These are phyloP conservation scores for Rhododendron kiyosumense DNA, from an alignment of 148 eudicot genomes.

Conservation along the genomic window DNA sequence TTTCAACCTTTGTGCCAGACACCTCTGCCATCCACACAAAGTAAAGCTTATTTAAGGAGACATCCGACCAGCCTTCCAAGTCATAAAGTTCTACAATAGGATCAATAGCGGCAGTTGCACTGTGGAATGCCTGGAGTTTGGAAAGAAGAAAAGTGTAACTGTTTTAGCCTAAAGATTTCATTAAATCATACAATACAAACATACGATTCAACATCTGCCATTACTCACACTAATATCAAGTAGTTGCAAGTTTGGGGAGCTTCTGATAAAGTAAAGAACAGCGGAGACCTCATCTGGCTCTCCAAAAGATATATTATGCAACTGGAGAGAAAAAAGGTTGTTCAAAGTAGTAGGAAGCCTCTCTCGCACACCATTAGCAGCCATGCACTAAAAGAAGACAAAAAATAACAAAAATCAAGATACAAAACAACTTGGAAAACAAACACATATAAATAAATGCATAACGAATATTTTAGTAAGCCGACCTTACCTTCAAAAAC, in stretches of 20 bases:
- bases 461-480: too few relatives aligned
- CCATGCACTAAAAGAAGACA: too few relatives aligned
- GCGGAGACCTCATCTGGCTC: too few relatives aligned
- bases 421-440: too few relatives aligned
- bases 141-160: too few relatives aligned
- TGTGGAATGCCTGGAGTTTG: neutral
- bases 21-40: neutral
- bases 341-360: too few relatives aligned
- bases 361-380: too few relatives aligned
- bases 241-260: neutral
- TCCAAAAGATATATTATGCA: too few relatives aligned
- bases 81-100: neutral
- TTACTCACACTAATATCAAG: neutral
- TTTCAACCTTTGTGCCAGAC: neutral
- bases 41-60: neutral
- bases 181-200: neutral
- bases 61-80: neutral
- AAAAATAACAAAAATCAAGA: too few relatives aligned
- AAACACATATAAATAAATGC: too few relatives aligned
- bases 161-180: neutral
- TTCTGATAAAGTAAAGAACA: neutral
- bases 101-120: neutral
- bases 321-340: too few relatives aligned
- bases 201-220: neutral
- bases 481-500: too few relatives aligned